A percentile compares a stretch with the other conserved stretches of the same genome.
Conservation (phyloP, 768 basidiomycete genomes). For the Termitomyces sp. region DNA sequence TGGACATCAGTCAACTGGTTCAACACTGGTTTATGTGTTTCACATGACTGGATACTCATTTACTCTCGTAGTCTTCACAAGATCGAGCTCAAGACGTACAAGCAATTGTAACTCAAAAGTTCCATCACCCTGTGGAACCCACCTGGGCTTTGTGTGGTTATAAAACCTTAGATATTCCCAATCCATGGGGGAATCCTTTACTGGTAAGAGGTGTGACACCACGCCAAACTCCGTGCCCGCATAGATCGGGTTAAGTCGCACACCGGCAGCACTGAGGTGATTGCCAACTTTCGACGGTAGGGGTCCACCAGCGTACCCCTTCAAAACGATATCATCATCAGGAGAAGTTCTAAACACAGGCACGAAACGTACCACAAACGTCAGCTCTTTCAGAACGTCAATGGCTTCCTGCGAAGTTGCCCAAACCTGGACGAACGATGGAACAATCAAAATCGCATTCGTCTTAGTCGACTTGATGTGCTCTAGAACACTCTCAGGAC, state of each 20-base stretch:
- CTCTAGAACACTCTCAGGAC: conserved; percentile 30
- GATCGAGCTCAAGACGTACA: no score
- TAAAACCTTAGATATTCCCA: conserved; percentile 20
- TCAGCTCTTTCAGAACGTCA: conserved; percentile 21
- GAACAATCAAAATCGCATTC: conserved; percentile 22
- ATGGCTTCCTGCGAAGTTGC: conserved; percentile 20
- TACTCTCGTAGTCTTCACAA: no score
- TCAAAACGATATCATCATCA: neutral
- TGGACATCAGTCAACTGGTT: no score
- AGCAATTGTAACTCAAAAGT: no score
- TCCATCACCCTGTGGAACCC: no score
- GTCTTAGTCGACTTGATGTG: conserved; percentile 18
- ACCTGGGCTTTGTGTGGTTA: no score
- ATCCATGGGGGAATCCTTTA: conserved; percentile 18
- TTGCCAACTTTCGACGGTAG: conserved; percentile 29
- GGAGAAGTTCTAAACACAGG: neutral
- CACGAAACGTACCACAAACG: conserved; percentile 23
- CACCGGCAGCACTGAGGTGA: conserved; percentile 24
- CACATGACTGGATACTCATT: no score
- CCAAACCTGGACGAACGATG: conserved; percentile 28
- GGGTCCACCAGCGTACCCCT: conserved; percentile 27
- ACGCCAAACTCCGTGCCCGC: conserved; percentile 30
- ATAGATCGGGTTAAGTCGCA: conserved; percentile 21
- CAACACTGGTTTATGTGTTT: no score
- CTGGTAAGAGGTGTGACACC: conserved; percentile 1